These are phyloP conservation scores for Saccharata proteae DNA, from an alignment of 2,329 filamentous ascomycete genomes.

Conservation along the genomic window DNA sequence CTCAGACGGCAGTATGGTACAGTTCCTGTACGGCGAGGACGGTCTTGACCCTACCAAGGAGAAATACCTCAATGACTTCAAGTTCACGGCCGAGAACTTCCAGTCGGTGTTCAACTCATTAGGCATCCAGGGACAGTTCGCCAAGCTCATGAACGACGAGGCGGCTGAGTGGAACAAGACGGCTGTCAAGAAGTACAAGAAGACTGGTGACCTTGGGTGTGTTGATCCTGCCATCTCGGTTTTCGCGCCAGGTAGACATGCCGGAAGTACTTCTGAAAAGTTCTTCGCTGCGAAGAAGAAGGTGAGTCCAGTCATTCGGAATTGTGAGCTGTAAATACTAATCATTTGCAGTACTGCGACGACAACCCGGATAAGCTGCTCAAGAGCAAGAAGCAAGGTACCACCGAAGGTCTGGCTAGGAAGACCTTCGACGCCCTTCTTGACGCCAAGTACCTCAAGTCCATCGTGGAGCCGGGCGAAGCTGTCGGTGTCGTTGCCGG, in stretches of 20 bases:
- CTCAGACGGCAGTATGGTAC: constrained; percentile 81
- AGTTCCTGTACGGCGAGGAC: constrained; percentile 95
- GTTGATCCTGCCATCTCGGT: constrained; percentile 65
- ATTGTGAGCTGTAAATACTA: constrained; percentile 10
- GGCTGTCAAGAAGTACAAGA: constrained; percentile 68
- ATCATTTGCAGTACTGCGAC: constrained; percentile 54
- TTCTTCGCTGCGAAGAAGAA: constrained; percentile 61
- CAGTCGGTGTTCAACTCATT: constrained; percentile 67
- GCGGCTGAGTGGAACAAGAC: constrained; percentile 49
- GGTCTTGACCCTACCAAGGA: constrained; percentile 90
- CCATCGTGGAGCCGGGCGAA: constrained; percentile 86
- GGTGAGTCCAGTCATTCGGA: constrained; percentile 23
- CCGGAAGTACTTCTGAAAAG: constrained; percentile 79
- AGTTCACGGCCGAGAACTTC: constrained; percentile 79
- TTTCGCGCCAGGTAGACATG: constrained; percentile 64
- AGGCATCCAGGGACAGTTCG: constrained; percentile 47
- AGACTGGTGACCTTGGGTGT: constrained; percentile 52
- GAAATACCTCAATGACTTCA: constrained; percentile 80
- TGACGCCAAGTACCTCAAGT: constrained; percentile 84
- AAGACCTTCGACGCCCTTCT: constrained; percentile 76
- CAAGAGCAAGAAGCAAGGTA: constrained; percentile 46
- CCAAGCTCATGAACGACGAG: constrained; percentile 52
- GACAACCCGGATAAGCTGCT: constrained; percentile 53
- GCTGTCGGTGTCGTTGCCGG: constrained; percentile 94
- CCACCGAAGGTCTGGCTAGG: constrained; percentile 42